Conservation (phyloP, 2,329 filamentous ascomycete genomes). For the Ceratocystis lukuohia region DNA sequence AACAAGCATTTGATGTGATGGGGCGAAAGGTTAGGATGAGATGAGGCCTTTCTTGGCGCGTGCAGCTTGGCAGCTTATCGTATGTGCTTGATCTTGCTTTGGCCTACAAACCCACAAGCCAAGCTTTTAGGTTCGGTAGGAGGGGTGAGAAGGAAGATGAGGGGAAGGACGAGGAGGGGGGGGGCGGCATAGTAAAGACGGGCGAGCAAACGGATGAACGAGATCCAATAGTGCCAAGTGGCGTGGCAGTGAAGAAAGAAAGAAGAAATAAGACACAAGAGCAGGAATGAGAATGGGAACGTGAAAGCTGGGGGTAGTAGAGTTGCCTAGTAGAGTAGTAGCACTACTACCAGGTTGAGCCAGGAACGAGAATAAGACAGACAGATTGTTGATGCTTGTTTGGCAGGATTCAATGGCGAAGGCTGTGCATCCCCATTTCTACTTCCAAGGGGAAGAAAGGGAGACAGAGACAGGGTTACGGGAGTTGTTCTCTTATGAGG, state of each 20-base stretch:
- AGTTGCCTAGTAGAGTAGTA: no score
- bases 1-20: background rate
- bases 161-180: background rate
- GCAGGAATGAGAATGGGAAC: background rate
- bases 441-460: no score
- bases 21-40: background rate
- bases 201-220: no score
- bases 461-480: no score
- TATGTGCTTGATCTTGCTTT: no score
- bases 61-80: slow-evolving; percentile 2
- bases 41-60: slow-evolving; percentile 2
- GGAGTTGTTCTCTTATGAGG: background rate
- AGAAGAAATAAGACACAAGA: background rate
- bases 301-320: background rate
- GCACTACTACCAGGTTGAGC: no score
- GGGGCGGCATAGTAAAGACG: background rate
- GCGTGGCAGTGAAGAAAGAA: background rate
- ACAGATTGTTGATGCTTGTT: background rate
- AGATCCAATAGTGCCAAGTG: background rate
- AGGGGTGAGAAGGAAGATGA: background rate
- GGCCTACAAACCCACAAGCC: background rate
- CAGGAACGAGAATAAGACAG: background rate
- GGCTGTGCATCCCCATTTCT: background rate
- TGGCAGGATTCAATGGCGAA: background rate
- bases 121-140: background rate